These are phyloP conservation scores for Phanerochaete carnosa DNA, from an alignment of 768 basidiomycete genomes.

Conservation along the genomic window DNA sequence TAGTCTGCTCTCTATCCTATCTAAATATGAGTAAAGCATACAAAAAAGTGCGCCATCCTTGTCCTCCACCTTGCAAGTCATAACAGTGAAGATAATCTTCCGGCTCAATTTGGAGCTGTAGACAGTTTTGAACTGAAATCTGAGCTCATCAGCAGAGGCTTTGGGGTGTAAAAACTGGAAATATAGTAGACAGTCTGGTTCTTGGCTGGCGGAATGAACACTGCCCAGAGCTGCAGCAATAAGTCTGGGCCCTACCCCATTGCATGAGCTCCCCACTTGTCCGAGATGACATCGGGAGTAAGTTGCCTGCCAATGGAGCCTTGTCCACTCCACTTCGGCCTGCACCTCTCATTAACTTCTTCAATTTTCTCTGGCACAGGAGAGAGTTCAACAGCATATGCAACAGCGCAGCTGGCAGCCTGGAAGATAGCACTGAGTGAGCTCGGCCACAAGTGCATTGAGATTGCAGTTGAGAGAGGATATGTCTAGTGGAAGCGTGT, in stretches of 20 bases:
- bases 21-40: too few relatives aligned
- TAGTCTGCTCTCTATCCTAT: too few relatives aligned
- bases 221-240: background rate
- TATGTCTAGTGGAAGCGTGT: background rate
- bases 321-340: background rate
- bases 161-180: background rate
- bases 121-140: background rate
- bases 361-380: background rate
- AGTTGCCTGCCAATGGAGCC: too few relatives aligned
- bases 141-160: too few relatives aligned
- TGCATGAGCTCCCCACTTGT: too few relatives aligned
- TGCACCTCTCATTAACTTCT: background rate
- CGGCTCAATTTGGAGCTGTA: background rate
- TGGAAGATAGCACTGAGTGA: slow-evolving; percentile 57
- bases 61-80: background rate
- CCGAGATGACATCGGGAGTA: too few relatives aligned
- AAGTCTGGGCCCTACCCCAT: background rate
- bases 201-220: background rate
- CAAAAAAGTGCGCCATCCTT: too few relatives aligned
- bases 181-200: background rate
- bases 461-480: slow-evolving; percentile 57
- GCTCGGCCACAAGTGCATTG: slow-evolving; percentile 57
- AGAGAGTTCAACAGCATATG: slow-evolving; percentile 44
- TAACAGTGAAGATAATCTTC: background rate
- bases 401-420: slow-evolving; percentile 58